phyloP scores from a whole-genome alignment of 805 yeast genomes.

The Lipomyces chichibuensis region DNA sequence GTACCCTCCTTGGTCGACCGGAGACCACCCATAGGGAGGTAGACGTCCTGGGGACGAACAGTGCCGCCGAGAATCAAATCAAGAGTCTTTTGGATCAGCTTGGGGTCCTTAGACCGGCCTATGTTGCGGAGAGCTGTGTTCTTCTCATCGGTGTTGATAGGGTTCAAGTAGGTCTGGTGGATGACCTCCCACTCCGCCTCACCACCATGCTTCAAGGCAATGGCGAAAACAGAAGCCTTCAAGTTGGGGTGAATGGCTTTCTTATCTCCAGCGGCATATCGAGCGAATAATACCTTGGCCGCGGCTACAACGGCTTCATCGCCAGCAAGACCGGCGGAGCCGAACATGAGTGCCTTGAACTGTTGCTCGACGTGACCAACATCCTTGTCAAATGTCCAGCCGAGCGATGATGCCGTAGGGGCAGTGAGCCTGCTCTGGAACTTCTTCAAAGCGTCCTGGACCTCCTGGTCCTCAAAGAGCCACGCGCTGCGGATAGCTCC shows the following conservation, averaged over 20 bases:
- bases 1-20: conserved; percentile 66
- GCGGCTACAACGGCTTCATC: conserved; percentile 43
- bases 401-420: conserved; percentile 58
- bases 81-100: conserved; percentile 59
- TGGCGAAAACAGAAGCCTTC: conserved; percentile 63
- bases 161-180: conserved; percentile 60
- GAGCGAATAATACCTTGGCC: conserved; percentile 52
- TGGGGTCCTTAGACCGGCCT: conserved; percentile 62
- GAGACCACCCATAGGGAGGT: conserved; percentile 76
- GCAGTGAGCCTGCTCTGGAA: conserved; percentile 59
- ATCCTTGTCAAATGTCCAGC: conserved; percentile 67
- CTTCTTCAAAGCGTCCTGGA: conserved; percentile 48
- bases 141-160: conserved; percentile 67
- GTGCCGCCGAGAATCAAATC: conserved; percentile 60
- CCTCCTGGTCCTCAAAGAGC: conserved; percentile 51
- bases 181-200: conserved; percentile 64
- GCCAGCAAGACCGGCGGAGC: conserved; percentile 43
- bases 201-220: conserved; percentile 70
- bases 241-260: conserved; percentile 74
- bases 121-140: conserved; percentile 68
- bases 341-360: conserved; percentile 62
- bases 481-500: conserved; percentile 51
- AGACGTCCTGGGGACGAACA: conserved; percentile 69
- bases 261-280: conserved; percentile 63
- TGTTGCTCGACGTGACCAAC: conserved; percentile 60